Base-by-base conservation (phyloP, 2,329 filamentous ascomycete genomes). In the Verticillium isaacii region DNA sequence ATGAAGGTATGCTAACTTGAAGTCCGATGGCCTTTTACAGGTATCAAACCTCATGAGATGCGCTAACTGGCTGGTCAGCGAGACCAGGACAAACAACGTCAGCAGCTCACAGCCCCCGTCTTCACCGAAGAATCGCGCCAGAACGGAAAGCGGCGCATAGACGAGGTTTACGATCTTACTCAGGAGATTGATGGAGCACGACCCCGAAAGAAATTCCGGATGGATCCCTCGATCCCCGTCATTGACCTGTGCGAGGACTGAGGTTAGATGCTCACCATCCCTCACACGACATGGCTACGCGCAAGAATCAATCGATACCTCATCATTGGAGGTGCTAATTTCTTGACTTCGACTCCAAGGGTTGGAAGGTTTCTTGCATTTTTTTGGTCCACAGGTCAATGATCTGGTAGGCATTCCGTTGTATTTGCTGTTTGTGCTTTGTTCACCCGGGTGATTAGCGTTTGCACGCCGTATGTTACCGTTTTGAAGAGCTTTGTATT, bases 161-260 rank as follows among this genome's bases (percentile, higher is more conserved):
- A 62, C 36, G 68, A 72, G 23, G 32, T 65, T n/a, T 45, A 67
- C 34, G 72, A 74, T 34, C 65, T 74, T 8, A 72, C 70, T 0
- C 9, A 63, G 2, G 67, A 70, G 5, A 56, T 11, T 50, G 45
- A 52, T 12, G 45, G 45, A 52, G 12, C 8, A 12, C 45, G 45
- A 52, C 45, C 45, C 19, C n/a, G 19, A 14, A 52, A 52, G 45
- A 25, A 23, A n/a, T 52, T 52, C 23, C 45, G 45, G 9, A 52
- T 52, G 45, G 45, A 52, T 19, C 45, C 45, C 45, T 52, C 45
- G 45, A 14, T 52, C 25, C 19, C 45, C 4, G 45, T 52, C 45
- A 25, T 52, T 52, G 45, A 52, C 19, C 19, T 52, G 19, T 19
- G n/a, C 45, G 45, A 52, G 2, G 45, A 52, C 4, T 52, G 45